Evolutionary conservation across 2,329 filamentous ascomycete species (phyloP).

Genomic region (Colletotrichum coccodes): DNA sequence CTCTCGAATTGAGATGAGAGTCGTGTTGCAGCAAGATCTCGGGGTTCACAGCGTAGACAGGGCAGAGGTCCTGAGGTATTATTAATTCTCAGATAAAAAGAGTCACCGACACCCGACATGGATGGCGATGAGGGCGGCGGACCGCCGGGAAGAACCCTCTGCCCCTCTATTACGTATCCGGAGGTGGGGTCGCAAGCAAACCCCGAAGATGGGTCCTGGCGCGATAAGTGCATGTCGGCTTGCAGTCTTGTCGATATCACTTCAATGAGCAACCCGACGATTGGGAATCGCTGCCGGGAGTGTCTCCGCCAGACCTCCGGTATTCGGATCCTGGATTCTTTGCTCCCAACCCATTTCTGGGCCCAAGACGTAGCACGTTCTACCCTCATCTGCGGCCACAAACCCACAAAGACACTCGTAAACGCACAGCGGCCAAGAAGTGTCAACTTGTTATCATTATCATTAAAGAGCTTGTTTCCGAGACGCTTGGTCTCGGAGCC

Average conservation of each 20-base stretch:
- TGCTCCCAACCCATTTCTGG: neutral
- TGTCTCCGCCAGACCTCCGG: conserved; percentile 4
- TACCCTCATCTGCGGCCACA: neutral
- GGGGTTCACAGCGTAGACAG: neutral
- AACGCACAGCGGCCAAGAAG: neutral
- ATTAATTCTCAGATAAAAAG: neutral
- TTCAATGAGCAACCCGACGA: conserved; percentile 4
- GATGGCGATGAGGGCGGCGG: neutral
- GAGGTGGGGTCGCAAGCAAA: conserved; percentile 28
- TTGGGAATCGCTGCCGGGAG: neutral
- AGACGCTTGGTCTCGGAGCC: conserved; percentile 11
- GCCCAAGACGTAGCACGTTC: neutral
- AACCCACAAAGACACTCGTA: neutral
- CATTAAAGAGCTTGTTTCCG: conserved; percentile 25
- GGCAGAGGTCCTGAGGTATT: neutral
- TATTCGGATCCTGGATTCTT: neutral
- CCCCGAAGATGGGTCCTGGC: conserved; percentile 31
- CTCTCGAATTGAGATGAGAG: neutral
- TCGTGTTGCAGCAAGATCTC: neutral
- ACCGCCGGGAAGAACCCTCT: conserved; percentile 5
- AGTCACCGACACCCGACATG: neutral
- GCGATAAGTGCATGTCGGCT: conserved; percentile 25
- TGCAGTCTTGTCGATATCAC: conserved; percentile 19
- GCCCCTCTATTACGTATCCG: conserved; percentile 24
- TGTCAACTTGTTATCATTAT: conserved; percentile 28